phyloP scores from a whole-genome alignment of 306 rosid genomes.

The Citrullus mucosospermus region DNA sequence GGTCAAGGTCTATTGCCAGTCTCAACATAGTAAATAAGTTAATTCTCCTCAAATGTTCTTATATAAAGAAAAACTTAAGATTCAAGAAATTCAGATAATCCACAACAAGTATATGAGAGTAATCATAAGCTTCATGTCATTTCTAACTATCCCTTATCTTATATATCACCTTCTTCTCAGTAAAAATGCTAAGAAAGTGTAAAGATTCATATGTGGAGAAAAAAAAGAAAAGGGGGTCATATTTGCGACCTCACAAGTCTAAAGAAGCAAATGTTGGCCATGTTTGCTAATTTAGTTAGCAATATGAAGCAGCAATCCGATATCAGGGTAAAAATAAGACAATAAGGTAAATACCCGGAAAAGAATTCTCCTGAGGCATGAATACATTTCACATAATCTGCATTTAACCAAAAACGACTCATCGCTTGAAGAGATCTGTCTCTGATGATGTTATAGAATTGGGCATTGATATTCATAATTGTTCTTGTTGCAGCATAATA shows the following conservation, averaged over 20 bases:
- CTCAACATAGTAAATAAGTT: background rate
- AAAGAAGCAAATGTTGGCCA: background rate
- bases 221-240: background rate
- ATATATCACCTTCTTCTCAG: background rate
- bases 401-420: constrained; percentile 88
- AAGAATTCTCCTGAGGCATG: constrained; percentile 83
- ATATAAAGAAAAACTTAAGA: background rate
- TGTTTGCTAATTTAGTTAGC: background rate
- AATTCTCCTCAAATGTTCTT: background rate
- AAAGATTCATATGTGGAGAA: background rate
- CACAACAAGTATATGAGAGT: background rate
- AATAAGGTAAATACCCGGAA: constrained; percentile 56
- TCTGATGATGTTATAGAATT: constrained; percentile 77
- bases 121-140: background rate
- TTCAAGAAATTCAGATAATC: background rate
- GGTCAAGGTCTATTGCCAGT: background rate
- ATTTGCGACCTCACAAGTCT: background rate
- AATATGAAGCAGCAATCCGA: background rate
- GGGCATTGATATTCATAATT: constrained; percentile 64
- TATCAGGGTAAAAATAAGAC: background rate
- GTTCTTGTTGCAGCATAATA: constrained; percentile 98
- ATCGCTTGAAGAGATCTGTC: constrained; percentile 62
- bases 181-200: background rate
- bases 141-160: background rate
- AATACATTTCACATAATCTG: constrained; percentile 90